phyloP scores from a whole-genome alignment of 2,329 filamentous ascomycete species.

The Paraphaeosphaeria sporulosa region DNA sequence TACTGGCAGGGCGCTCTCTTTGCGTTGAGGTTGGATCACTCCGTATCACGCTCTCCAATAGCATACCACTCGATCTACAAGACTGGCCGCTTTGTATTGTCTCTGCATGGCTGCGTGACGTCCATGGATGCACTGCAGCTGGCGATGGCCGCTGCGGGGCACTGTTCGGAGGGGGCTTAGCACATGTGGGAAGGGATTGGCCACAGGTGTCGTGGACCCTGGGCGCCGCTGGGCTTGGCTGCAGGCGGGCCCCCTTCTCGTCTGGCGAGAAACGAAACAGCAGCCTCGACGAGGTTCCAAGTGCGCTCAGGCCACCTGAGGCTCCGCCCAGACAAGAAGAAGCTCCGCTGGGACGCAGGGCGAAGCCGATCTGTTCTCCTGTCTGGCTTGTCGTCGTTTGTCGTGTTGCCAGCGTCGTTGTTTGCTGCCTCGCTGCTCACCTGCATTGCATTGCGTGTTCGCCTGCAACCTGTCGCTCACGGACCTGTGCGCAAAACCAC shows the following conservation, averaged over 20 bases:
- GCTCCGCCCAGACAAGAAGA: conserved; percentile 8
- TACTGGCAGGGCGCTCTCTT: neutral
- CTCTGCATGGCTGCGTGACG: neutral
- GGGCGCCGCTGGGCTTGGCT: conserved; percentile 5
- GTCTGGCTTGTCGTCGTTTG: too few species aligned
- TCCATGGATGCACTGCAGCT: neutral
- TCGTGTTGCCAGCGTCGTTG: too few species aligned
- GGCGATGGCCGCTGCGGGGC: too few species aligned
- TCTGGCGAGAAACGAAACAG: conserved; percentile 11
- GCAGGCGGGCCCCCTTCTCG: neutral
- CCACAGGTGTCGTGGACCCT: conserved; percentile 12
- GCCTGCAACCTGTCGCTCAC: neutral
- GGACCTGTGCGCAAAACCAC: neutral
- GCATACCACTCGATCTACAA: neutral
- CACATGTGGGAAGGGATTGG: conserved; percentile 17
- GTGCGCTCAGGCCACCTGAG: conserved; percentile 16
- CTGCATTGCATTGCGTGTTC: neutral
- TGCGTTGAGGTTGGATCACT: neutral
- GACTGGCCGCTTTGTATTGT: neutral
- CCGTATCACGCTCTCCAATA: neutral
- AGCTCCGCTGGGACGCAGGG: conserved; percentile 6
- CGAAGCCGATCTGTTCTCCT: neutral
- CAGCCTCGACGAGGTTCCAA: neutral
- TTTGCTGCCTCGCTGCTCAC: neutral
- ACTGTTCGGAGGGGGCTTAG: conserved; percentile 3